A percentile compares a stretch with the other conserved stretches of the same genome.
Conservation (phyloP, 2,329 filamentous ascomycete genomes). For the Pseudomassariella vexata region DNA sequence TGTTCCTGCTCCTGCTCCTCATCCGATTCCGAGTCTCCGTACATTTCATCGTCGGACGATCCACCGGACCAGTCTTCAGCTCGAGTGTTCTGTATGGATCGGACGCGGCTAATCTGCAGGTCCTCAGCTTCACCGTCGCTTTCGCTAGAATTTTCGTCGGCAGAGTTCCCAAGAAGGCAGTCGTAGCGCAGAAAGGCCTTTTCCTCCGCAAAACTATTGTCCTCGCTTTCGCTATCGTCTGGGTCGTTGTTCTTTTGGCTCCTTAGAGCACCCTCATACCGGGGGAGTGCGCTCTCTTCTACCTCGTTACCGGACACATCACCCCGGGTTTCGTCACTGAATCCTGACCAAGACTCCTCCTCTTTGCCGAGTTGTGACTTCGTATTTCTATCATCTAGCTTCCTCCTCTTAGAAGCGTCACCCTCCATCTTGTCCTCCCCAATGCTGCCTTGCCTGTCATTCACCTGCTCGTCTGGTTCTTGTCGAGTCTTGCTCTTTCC, state of each 20-base stretch:
- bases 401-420: slow-evolving; percentile 16
- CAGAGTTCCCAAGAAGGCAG: slow-evolving; percentile 37
- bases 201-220: slow-evolving; percentile 29
- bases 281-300: no score
- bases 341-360: slow-evolving; percentile 17
- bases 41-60: slow-evolving; percentile 11
- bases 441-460: slow-evolving; percentile 26
- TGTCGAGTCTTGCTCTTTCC: slow-evolving; percentile 26
- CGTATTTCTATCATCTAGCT: slow-evolving; percentile 9
- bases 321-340: slow-evolving; percentile 3
- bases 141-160: slow-evolving; percentile 30
- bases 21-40: slow-evolving; percentile 4
- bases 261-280: no score
- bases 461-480: slow-evolving; percentile 14
- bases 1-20: slow-evolving; percentile 20
- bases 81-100: no score
- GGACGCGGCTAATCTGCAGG: slow-evolving; percentile 16
- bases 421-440: slow-evolving; percentile 22
- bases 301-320: no score
- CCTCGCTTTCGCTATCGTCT: slow-evolving; percentile 14
- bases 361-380: slow-evolving; percentile 15
- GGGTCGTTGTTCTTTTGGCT: no score
- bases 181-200: slow-evolving; percentile 38
- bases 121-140: slow-evolving; percentile 23
- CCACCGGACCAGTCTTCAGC: no score